phyloP scores from a whole-genome alignment of 208 protist species.

The Herpetomonas muscarum region DNA sequence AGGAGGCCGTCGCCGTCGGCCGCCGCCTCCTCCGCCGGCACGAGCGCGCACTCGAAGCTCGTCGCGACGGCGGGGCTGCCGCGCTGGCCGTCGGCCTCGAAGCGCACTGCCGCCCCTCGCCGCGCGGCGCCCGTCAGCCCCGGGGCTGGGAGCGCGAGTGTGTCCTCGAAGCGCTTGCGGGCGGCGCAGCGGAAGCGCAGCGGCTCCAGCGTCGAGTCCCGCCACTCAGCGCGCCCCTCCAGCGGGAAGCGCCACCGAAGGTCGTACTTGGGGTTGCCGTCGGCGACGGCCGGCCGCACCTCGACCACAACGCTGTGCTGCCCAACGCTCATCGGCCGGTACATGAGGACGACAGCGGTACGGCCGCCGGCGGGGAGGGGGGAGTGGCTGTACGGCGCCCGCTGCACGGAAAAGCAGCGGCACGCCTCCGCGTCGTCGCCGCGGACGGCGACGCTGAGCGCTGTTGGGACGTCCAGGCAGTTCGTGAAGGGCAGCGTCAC shows the following conservation, averaged over 20 bases:
- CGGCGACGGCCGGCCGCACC: constrained; percentile 34
- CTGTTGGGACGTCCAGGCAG: constrained; percentile 52
- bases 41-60: background rate
- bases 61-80: constrained; percentile 4
- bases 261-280: constrained; percentile 18
- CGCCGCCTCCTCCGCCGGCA: background rate
- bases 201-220: constrained; percentile 29
- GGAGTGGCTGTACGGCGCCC: constrained; percentile 5
- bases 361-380: constrained; percentile 37
- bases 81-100: constrained; percentile 46
- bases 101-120: constrained; percentile 18
- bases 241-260: constrained; percentile 80
- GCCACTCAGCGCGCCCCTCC: constrained; percentile 72
- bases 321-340: constrained; percentile 57
- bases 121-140: constrained; percentile 32
- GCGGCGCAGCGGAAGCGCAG: constrained; percentile 58
- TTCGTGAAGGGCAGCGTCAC: constrained; percentile 70
- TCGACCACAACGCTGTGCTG: constrained; percentile 51
- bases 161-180: constrained; percentile 45
- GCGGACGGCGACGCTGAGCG: constrained; percentile 24
- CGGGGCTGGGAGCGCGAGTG: constrained; percentile 39
- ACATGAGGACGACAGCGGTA: constrained; percentile 50
- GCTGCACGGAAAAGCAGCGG: constrained; percentile 30
- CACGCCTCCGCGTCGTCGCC: constrained; percentile 10
- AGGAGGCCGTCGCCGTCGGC: background rate